A percentile compares a stretch with the other conserved stretches of the same genome.
phyloP scores from a whole-genome alignment of 495 filamentous ascomycete species.

The Aspergillus funiculosus region DNA sequence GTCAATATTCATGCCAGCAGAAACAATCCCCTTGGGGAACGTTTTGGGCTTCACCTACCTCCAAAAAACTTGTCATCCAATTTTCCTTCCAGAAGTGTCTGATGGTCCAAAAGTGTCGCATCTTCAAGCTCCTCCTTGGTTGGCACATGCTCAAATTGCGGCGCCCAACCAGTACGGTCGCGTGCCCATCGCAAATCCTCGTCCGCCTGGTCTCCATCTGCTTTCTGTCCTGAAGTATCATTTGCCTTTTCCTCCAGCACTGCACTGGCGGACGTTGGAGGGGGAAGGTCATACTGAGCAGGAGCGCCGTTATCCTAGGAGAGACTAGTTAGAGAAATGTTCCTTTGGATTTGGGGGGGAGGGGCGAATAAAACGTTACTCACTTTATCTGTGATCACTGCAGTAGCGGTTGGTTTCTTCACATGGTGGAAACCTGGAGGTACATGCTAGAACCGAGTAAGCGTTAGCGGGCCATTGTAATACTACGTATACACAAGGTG shows the following conservation, averaged over 20 bases:
- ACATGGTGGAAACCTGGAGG: conserved; percentile 59
- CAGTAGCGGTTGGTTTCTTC: conserved; percentile 59
- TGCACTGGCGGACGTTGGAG: conserved; percentile 64
- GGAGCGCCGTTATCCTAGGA: conserved; percentile 59
- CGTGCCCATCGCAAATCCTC: conserved; percentile 63
- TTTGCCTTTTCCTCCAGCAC: conserved; percentile 36
- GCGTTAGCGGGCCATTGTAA: conserved; percentile 6
- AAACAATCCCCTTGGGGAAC: no score
- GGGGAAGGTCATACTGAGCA: conserved; percentile 70
- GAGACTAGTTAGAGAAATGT: not conserved
- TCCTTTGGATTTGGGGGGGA: no score
- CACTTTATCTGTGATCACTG: conserved; percentile 68
- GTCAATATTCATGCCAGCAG: conserved; percentile 9
- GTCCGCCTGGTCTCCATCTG: conserved; percentile 41
- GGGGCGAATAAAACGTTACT: conserved; percentile 17
- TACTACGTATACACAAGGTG: not conserved
- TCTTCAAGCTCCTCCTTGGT: conserved; percentile 48
- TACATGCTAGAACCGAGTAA: conserved; percentile 41
- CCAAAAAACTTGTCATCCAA: conserved; percentile 89
- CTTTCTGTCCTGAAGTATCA: conserved; percentile 39
- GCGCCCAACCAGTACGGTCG: conserved; percentile 79
- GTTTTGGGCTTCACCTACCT: conserved; percentile 45
- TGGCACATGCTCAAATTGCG: conserved; percentile 63
- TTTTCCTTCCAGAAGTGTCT: conserved; percentile 77
- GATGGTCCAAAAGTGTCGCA: conserved; percentile 74